A percentile compares a stretch with the other conserved stretches of the same genome.
Conservation (phyloP, 345 rosid genomes). For the Lepidium africanum region DNA sequence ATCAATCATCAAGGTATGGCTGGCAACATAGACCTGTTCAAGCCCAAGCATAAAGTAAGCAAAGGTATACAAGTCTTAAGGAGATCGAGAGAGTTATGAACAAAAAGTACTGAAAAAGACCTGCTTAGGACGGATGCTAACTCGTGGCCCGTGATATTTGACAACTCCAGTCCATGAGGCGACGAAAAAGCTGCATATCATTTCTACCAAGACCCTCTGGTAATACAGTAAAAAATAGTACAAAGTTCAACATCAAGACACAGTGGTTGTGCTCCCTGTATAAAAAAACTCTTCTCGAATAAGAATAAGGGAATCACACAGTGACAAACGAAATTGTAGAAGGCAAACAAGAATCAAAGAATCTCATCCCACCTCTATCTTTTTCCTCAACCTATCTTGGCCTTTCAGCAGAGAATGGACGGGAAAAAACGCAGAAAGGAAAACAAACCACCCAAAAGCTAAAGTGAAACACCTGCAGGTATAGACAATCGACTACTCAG, state of each 20-base stretch:
- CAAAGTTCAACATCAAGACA: not conserved
- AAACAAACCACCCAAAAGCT: conserved; percentile 80
- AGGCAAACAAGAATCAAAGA: not conserved
- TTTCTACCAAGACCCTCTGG: conserved; percentile 88
- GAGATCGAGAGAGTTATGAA: no score
- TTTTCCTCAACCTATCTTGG: conserved; percentile 63
- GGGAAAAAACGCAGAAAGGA: conserved; percentile 65
- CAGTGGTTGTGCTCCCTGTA: not conserved
- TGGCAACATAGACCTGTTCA: conserved; percentile 88
- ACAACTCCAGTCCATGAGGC: conserved; percentile 99
- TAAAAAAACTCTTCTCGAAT: not conserved
- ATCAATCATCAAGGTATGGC: conserved; percentile 99
- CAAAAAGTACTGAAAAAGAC: conserved; percentile 18
- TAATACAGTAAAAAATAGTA: conserved; percentile 2
- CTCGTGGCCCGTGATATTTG: conserved; percentile 93
- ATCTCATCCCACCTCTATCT: conserved; percentile 64
- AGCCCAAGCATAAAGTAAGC: conserved; percentile 13
- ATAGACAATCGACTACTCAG: not conserved
- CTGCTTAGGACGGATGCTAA: conserved; percentile 83
- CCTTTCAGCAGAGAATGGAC: conserved; percentile 70
- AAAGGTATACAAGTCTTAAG: not conserved
- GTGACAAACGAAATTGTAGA: not conserved
- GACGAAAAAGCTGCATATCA: conserved; percentile 97
- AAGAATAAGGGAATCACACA: not conserved
- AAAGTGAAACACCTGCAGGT: conserved; percentile 63